Percentiles rank a stretch among this genome's conserved stretches.
Evolutionary conservation across 2,329 filamentous ascomycete genomes (phyloP).

Genomic region (Colletotrichum chlorophyti): DNA sequence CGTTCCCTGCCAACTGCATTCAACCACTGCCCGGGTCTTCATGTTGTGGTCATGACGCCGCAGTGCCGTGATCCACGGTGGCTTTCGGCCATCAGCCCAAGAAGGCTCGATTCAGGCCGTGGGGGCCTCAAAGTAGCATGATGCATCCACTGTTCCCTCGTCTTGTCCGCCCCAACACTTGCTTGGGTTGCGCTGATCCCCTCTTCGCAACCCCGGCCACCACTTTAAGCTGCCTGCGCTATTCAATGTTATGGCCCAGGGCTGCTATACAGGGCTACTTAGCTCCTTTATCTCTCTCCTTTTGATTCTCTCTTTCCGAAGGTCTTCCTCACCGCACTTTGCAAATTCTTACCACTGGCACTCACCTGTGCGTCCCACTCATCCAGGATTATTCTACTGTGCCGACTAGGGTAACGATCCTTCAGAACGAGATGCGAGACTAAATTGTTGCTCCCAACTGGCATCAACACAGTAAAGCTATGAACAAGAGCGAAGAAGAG

Average conservation of each 20-base stretch:
- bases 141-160: too few relatives aligned
- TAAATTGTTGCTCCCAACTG: too few relatives aligned
- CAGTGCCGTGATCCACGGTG: too few relatives aligned
- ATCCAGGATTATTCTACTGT: not conserved
- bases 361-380: too few relatives aligned
- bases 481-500: too few relatives aligned
- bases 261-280: constrained; percentile 18
- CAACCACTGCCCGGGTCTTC: too few relatives aligned
- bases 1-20: too few relatives aligned
- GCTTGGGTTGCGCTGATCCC: not conserved
- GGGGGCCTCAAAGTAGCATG: not conserved
- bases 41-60: too few relatives aligned
- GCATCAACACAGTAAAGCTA: too few relatives aligned
- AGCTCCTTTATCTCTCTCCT: constrained; percentile 5
- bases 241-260: constrained; percentile 13
- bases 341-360: not conserved
- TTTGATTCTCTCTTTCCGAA: not conserved
- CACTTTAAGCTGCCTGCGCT: constrained; percentile 15
- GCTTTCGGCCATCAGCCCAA: too few relatives aligned
- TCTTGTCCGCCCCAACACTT: not conserved
- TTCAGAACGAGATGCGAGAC: too few relatives aligned
- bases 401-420: constrained; percentile 4
- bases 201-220: not conserved
- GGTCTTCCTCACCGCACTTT: constrained; percentile 24
- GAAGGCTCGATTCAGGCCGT: not conserved